Base-by-base conservation (phyloP, 2,329 filamentous ascomycete species). In the Paracorniculantispora psalliotae region DNA sequence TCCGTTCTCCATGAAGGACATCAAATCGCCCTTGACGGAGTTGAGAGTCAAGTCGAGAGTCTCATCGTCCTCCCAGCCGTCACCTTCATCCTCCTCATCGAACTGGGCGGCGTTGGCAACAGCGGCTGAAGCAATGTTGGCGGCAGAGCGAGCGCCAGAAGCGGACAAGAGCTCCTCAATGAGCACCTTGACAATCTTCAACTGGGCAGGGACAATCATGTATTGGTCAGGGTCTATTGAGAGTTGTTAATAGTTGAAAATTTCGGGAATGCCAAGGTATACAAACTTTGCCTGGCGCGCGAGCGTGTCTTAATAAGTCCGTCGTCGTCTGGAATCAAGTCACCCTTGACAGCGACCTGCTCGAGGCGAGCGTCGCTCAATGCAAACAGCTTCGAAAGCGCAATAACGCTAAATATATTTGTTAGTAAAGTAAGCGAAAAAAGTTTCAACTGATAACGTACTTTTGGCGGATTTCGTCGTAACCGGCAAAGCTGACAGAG, bases 391-490 rank as follows among this genome's bases (percentile, higher is more conserved):
- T 96, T 96, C 0, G 92, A 92, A 2, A 99, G 82, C 6, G 94
- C 94, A 66, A 96, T 93, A 61, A 97, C 91, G 69, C 90, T 93
- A 66, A 7, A 35, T 37, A 26, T 19, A 21, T 19, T 46, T 26
- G 47, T 57, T 17, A 52, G 35, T 19, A 33, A 9, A 25, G 6
- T 41, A 19, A 9, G 19, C 13, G 7, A 19, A 25, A 30, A n/a
- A 17, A 25, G 19, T 4, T 19, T 2, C 23, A 28, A 2, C 8
- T 23, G 2, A 17, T 33, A n/a, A 78, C 86, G 73, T 78, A 92
- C 90, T 97, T 99, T 73, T 97, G 91, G 66, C 92, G 85, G 66
- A 97, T 97, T 73, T 97, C 93, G 67, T 97, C 92, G 67, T 97
- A 99, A 13, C 94, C 94, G n/a, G 92, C 92, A 75, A 99, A 99